Percentiles rank a stretch among this genome's conserved stretches.
Conservation (phyloP, 345 rosid species). For the Melaleuca alternifolia region DNA sequence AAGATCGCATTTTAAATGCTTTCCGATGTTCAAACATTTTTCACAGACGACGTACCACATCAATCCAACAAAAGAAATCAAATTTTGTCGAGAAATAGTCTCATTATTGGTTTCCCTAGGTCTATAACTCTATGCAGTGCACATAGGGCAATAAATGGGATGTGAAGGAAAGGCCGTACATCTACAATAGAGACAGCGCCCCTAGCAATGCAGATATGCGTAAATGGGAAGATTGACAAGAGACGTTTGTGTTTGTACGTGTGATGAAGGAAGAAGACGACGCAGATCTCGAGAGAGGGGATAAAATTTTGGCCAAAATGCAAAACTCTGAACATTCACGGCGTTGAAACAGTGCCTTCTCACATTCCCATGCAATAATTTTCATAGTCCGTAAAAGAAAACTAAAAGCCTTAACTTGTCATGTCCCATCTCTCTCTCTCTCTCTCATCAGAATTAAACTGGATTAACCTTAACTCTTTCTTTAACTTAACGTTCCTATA, state of each 20-base stretch:
- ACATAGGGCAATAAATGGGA: neutral
- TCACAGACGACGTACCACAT: neutral
- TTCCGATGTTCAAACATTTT: neutral
- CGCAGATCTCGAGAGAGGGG: neutral
- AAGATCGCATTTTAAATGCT: neutral
- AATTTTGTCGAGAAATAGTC: neutral
- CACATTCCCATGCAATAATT: neutral
- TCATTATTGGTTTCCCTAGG: neutral
- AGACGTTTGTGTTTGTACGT: neutral
- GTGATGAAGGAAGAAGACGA: neutral
- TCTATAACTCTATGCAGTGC: neutral
- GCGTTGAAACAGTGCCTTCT: neutral
- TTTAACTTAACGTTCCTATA: neutral
- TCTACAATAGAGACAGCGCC: neutral
- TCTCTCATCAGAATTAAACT: neutral
- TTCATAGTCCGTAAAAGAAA: neutral
- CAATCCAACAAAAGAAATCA: neutral
- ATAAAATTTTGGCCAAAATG: neutral
- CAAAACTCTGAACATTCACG: neutral
- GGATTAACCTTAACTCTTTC: neutral
- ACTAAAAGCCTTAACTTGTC: neutral
- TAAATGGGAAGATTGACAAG: neutral
- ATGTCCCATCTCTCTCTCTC: neutral
- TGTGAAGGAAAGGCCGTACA: neutral
- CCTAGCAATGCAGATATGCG: neutral